Evolutionary conservation across 129 eudicot genomes (phyloP), one percentile per base, ranked within the genome.

Genomic region (Kitagawia praeruptora): DNA sequence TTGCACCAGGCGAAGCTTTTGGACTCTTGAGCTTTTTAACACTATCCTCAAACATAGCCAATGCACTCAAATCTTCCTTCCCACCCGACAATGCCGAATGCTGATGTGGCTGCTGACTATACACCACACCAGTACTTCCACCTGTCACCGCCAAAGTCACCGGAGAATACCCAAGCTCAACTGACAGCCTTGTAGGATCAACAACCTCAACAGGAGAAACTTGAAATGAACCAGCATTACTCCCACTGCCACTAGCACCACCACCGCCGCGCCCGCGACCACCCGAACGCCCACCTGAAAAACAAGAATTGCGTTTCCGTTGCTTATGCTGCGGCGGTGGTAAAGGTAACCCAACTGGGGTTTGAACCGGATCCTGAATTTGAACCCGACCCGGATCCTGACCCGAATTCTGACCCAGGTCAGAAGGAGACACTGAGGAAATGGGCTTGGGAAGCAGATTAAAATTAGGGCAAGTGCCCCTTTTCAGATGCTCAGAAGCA

Each of bases 401-500:
- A 23, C 85, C 88, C 40, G 69, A 61, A 61, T 6, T 61, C 34
- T 61, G 69, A 25, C 41, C 41, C 73, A 42, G 73, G 41, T 67
- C 73, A 2, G 80, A 74, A 8, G 98, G 90, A 14, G 91, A 88
- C 7, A 85, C 44, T 0, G 98, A 86, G 0, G 93, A 89, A 58
- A 88, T 81, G 80, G 98, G 93, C 70, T 79, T 83, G 0, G 97
- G 90, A 9, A 25, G 71, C 74, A 41, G 89, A 74, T 75, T 82
- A 51, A 92, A 96, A 80, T 89, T 96, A 7, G 97, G 95, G 75
- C 99, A 96, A n/a, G 97, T 89, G 23, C 97, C 98, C 38, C 98
- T 69, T 58, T 96, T 96, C n/a, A 96, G 93, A 83, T 96, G 99
- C 86, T 96, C 99, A n/a, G 99, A 90, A 45, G 99, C 99, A 38